Conservation (phyloP, 2,329 filamentous ascomycete genomes). For the Trichophyton rubrum region DNA sequence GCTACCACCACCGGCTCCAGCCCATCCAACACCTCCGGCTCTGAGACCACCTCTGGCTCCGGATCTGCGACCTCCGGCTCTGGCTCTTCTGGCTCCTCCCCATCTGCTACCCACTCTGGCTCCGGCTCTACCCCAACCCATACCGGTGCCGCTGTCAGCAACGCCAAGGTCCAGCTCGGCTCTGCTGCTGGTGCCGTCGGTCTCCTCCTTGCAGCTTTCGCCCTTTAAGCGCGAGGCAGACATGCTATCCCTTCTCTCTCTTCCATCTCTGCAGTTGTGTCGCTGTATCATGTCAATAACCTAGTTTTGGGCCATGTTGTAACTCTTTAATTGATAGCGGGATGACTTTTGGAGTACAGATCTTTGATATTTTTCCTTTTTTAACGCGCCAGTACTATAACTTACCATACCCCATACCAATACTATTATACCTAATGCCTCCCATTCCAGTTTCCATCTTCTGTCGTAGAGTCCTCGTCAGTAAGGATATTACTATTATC, state of each 20-base stretch:
- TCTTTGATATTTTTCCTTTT: neutral
- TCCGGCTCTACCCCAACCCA: slow-evolving; percentile 11
- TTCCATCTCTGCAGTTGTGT: neutral
- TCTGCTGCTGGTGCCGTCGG: slow-evolving; percentile 26
- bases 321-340: slow-evolving; percentile 1
- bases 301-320: slow-evolving; percentile 2
- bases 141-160: neutral
- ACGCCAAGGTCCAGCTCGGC: slow-evolving; percentile 9
- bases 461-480: neutral
- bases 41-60: neutral
- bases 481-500: no score
- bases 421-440: neutral
- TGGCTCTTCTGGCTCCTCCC: slow-evolving; percentile 7
- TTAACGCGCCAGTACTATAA: neutral
- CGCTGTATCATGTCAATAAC: neutral
- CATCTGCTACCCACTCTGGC: neutral
- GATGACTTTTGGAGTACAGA: neutral
- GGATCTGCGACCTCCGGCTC: slow-evolving; percentile 1
- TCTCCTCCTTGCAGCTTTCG: slow-evolving; percentile 26
- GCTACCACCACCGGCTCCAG: neutral
- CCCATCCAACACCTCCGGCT: slow-evolving; percentile 12
- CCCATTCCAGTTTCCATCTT: neutral
- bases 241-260: neutral
- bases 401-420: neutral
- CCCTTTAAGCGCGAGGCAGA: slow-evolving; percentile 20